Conservation (phyloP, 495 filamentous ascomycete genomes). For the Tuber calosporum region DNA sequence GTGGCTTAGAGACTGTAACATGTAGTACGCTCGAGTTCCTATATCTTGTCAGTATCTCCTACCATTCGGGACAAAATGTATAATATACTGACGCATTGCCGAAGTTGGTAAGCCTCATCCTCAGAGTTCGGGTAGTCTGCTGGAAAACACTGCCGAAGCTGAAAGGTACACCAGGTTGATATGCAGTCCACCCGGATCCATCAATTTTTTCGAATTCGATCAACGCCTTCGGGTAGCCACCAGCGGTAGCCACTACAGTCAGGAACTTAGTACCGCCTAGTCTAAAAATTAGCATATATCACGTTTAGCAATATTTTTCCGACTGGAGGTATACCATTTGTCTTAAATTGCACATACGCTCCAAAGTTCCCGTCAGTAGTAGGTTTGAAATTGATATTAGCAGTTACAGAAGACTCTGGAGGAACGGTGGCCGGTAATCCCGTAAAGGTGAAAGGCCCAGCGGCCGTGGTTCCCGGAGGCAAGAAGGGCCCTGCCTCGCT, state of each 20-base stretch:
- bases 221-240: constrained; percentile 45
- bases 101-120: constrained; percentile 47
- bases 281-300: not conserved
- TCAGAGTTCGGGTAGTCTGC: constrained; percentile 42
- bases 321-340: constrained; percentile 40
- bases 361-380: constrained; percentile 44
- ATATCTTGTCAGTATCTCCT: not conserved
- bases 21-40: constrained; percentile 38
- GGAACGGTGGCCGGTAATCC: constrained; percentile 43
- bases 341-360: constrained; percentile 44
- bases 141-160: constrained; percentile 48
- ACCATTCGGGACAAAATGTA: not conserved
- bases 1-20: constrained; percentile 50
- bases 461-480: constrained; percentile 41
- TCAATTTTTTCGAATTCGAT: constrained; percentile 48
- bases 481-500: constrained; percentile 44
- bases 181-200: constrained; percentile 47
- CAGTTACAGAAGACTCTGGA: constrained; percentile 36
- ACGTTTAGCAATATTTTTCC: not conserved
- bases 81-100: constrained; percentile 28
- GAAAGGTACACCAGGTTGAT: constrained; percentile 42
- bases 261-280: constrained; percentile 41
- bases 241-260: constrained; percentile 44
- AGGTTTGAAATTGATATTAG: constrained; percentile 46
- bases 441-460: constrained; percentile 45